Percentiles rank a stretch among this genome's conserved stretches.
These are phyloP conservation scores for Aspergillus funiculosus DNA, from an alignment of 495 filamentous ascomycete genomes.

Conservation along the genomic window DNA sequence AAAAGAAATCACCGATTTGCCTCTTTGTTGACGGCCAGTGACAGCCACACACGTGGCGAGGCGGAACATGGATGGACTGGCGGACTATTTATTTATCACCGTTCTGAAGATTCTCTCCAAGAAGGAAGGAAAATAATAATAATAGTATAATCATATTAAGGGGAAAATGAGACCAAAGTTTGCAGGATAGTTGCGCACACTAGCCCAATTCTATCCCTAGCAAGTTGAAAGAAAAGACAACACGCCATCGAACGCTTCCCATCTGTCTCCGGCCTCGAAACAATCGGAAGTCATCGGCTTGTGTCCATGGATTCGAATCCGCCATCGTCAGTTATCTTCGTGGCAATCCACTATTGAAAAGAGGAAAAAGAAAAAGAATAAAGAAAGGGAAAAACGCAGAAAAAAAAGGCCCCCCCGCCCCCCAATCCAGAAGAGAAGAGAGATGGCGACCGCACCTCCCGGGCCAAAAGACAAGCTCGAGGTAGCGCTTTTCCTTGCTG, in stretches of 20 bases:
- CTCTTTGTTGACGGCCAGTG: conserved; percentile 10
- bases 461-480: conserved; percentile 23
- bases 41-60: conserved; percentile 17
- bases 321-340: no score
- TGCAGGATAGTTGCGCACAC: not conserved
- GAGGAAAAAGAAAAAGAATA: no score
- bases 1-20: conserved; percentile 1
- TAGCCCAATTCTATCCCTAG: conserved; percentile 9
- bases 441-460: conserved; percentile 11
- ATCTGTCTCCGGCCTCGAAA: conserved; percentile 3
- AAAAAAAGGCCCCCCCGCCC: no score
- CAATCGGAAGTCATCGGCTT: not conserved
- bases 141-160: not conserved
- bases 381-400: no score
- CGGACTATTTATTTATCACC: conserved; percentile 3
- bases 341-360: no score
- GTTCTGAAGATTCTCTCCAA: conserved; percentile 9
- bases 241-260: not conserved
- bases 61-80: no score
- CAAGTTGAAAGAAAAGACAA: not conserved
- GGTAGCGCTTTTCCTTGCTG: conserved; percentile 30
- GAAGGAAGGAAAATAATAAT: no score
- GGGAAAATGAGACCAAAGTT: conserved; percentile 6
- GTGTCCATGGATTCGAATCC: conserved; percentile 2
- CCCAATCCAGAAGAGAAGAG: no score